phyloP scores from a whole-genome alignment of 805 yeast genomes.

The Kazachstania bromeliacearum region DNA sequence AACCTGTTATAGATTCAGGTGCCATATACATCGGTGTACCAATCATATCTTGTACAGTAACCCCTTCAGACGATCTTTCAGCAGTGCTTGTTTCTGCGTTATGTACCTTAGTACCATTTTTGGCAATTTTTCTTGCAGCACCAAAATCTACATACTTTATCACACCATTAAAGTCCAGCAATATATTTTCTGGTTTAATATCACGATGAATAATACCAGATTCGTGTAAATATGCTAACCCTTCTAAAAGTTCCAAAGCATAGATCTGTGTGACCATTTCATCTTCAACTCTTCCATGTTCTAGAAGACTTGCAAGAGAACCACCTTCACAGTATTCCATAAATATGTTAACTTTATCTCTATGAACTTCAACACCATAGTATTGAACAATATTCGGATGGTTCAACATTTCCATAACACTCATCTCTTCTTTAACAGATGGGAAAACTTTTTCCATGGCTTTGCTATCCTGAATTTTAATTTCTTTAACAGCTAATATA shows the following conservation, averaged over 20 bases:
- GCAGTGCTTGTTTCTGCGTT: neutral
- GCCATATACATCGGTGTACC: conserved; percentile 99
- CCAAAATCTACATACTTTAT: conserved; percentile 96
- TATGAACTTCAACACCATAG: conserved; percentile 94
- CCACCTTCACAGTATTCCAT: conserved; percentile 99
- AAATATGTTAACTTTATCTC: conserved; percentile 89
- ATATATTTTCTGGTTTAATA: conserved; percentile 88
- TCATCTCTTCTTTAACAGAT: conserved; percentile 91
- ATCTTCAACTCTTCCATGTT: conserved; percentile 91
- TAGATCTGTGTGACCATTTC: conserved; percentile 87
- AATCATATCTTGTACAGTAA: conserved; percentile 33
- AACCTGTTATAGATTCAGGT: conserved; percentile 88
- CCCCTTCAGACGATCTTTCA: neutral
- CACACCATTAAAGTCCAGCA: conserved; percentile 85
- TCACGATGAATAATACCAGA: conserved; percentile 93
- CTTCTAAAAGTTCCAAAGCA: conserved; percentile 87
- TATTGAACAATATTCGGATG: conserved; percentile 97
- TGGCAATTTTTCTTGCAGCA: conserved; percentile 84
- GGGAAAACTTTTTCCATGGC: conserved; percentile 79
- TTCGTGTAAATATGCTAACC: conserved; percentile 87
- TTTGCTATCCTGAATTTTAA: conserved; percentile 80
- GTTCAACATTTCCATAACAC: conserved; percentile 85
- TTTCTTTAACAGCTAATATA: conserved; percentile 94
- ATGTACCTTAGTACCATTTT: conserved; percentile 36
- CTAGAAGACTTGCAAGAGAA: conserved; percentile 72